Evolutionary conservation across 108 stramenopile genomes (phyloP).

Genomic region (Phaeodactylum tricornutum): DNA sequence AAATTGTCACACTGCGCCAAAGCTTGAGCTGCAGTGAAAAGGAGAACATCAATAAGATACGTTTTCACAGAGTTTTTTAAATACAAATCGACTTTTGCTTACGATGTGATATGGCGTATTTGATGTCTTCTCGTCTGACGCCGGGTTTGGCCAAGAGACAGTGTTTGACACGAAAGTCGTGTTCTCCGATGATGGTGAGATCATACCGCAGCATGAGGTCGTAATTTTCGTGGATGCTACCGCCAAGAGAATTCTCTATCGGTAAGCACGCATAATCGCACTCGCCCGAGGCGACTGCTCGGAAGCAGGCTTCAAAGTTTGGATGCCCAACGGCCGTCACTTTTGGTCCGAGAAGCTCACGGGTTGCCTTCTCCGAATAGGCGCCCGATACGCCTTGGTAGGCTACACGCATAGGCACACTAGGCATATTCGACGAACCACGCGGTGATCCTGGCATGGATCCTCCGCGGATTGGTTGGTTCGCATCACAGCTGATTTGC

Average conservation of each 20-base stretch:
- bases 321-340: constrained; percentile 82
- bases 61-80: too few relatives aligned
- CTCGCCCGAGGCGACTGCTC: constrained; percentile 88
- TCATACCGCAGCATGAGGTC: constrained; percentile 96
- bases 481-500: too few relatives aligned
- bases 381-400: constrained; percentile 97
- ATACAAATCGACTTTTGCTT: too few relatives aligned
- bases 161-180: constrained; percentile 93
- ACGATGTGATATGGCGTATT: constrained; percentile 90
- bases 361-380: constrained; percentile 91
- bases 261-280: constrained; percentile 93
- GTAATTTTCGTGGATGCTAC: constrained; percentile 97
- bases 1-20: constrained; percentile 97
- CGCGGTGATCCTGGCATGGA: too few relatives aligned
- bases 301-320: constrained; percentile 92
- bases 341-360: constrained; percentile 82
- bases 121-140: constrained; percentile 60
- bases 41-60: too few relatives aligned
- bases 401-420: constrained; percentile 56
- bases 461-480: too few relatives aligned
- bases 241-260: constrained; percentile 95
- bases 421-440: too few relatives aligned
- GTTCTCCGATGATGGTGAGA: constrained; percentile 75
- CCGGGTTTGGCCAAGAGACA: constrained; percentile 78
- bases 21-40: too few relatives aligned